Evolutionary conservation across 164 flowering plant species (phyloP), one percentile per base, ranked within the genome.

Genomic region (Echeveria elegans): DNA sequence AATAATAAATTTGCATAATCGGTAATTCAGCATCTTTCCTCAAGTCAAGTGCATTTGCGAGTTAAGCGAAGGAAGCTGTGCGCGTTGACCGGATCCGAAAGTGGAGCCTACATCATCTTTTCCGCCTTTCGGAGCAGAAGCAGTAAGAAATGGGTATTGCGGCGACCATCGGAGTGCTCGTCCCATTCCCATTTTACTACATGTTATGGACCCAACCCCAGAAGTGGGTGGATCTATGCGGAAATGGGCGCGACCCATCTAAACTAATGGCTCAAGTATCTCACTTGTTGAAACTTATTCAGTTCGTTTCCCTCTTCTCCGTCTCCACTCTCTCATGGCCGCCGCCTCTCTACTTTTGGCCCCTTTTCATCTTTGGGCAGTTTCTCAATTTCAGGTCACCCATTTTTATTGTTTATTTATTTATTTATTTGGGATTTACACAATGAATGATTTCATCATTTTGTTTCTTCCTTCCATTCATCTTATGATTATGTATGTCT

Each of bases 161-260:
- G 68, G 86, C 83, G 14, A 82, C 77, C 31, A 63, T 87, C 0
- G 89, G 83, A 1, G 78, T 86, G 68, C 18, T 90, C 1, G 65
- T 79, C 18, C 97, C 98, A 1, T 93, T 90, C 74, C 86, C 93
- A 40, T 93, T 79, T 77, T 93, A 93, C 85, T 88, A 86, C 72
- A 78, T 74, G 64, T 72, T 90, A 28, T 93, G 98, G 97, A 87
- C 75, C 4, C 50, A 59, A 18, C 97, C 97, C 2, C 86, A 84
- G 52, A 40, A 73, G 71, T 93, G 98, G 98, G 90, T 87, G 12
- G 69, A 88, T 68, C 73, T 88, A 3, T 90, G 97, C 47, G 94
- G 94, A 7, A 78, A 70, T 71, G 80, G 71, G 16, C 72, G 78
- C 41, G 90, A 90, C 73, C 98, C 97, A 14, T 85, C 83, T 14